Evolutionary conservation across 108 stramenopile species (phyloP).

Genomic region (Cylindrotheca fusiformis): DNA sequence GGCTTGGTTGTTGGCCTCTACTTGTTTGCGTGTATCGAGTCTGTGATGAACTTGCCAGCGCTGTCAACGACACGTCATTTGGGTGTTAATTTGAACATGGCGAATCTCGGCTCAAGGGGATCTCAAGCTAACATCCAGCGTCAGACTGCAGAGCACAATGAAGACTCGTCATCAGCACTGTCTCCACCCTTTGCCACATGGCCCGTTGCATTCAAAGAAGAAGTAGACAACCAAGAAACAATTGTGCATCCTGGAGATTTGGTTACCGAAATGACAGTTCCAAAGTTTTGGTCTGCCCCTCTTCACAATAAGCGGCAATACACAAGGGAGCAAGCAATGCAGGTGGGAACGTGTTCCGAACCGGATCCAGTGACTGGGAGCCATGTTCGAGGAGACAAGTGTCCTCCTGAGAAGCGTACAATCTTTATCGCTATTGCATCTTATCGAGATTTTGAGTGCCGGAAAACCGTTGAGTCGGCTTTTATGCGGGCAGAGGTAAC

Average conservation of each 20-base stretch:
- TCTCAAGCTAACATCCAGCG: background rate
- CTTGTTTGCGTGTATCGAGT: slow-evolving; percentile 38
- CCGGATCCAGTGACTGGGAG: slow-evolving; percentile 57
- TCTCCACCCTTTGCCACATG: slow-evolving; percentile 56
- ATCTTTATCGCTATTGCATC: slow-evolving; percentile 81
- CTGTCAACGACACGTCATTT: slow-evolving; percentile 9
- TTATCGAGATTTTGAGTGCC: slow-evolving; percentile 80
- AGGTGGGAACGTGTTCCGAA: slow-evolving; percentile 64
- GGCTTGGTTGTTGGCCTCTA: slow-evolving; percentile 30
- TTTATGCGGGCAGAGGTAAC: slow-evolving; percentile 43
- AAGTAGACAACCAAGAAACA: slow-evolving; percentile 62
- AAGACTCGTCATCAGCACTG: too few species aligned
- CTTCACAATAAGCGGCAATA: slow-evolving; percentile 65
- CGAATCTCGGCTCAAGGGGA: background rate
- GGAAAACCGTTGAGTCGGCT: slow-evolving; percentile 64
- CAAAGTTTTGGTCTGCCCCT: slow-evolving; percentile 65
- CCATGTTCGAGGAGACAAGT: slow-evolving; percentile 57
- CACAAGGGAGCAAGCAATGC: slow-evolving; percentile 65
- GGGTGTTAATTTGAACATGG: slow-evolving; percentile 24
- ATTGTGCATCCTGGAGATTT: slow-evolving; percentile 70
- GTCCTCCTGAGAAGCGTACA: slow-evolving; percentile 65
- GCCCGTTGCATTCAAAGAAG: slow-evolving; percentile 63
- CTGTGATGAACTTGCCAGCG: slow-evolving; percentile 29
- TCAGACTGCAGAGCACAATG: too few species aligned
- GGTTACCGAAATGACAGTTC: slow-evolving; percentile 57